Evolutionary conservation across 495 filamentous ascomycete genomes (phyloP), one percentile per base, ranked within the genome.

Genomic region (Hypoxylon rickii): DNA sequence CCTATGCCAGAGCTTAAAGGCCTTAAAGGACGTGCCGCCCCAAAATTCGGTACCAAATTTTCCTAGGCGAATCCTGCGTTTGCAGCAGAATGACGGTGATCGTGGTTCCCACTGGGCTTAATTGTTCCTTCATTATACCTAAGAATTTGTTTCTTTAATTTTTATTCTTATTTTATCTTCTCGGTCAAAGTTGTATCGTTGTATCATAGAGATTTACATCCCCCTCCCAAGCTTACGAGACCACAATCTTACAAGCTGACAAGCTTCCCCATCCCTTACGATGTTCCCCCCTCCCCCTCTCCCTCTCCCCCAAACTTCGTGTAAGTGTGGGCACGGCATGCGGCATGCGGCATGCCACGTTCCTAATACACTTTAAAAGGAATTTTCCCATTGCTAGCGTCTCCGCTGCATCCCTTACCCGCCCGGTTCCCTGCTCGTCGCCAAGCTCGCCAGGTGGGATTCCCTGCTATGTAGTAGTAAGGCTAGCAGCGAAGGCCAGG

Each of bases 311-410:
- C 59, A 52, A 63, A 57, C 43, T 31, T 48, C 24, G 33, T 36
- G 42, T 44, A 22, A 44, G 43, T 58, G 59, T 54, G 59, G 59
- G 39, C 59, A 39, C 53, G 59, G 59, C 59, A 54, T 54, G 59
- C 59, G 59, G 59, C 59, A 63, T 54, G 59, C 59, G 59, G 59
- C 59, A 63, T 58, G 59, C 59, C 59, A 63, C 59, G 59, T 63
- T 63, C 59, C 59, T 63, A 50, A 43, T 57, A 63, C 47, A 50
- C 59, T 53, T 19, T 49, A 53, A 58, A 63, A 39, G 59, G 59
- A 58, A 63, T 49, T 44, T 58, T 58, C 61, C 60, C 51, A 55
- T 52, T 22, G 43, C 44, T 64, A 52, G 48, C 51, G 55, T 45
- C 49, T 64, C 61, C 55, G 34, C 56, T 24, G 15, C 29, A 57